Base-by-base conservation (phyloP, 306 rosid species). In the Quercus ilex region DNA sequence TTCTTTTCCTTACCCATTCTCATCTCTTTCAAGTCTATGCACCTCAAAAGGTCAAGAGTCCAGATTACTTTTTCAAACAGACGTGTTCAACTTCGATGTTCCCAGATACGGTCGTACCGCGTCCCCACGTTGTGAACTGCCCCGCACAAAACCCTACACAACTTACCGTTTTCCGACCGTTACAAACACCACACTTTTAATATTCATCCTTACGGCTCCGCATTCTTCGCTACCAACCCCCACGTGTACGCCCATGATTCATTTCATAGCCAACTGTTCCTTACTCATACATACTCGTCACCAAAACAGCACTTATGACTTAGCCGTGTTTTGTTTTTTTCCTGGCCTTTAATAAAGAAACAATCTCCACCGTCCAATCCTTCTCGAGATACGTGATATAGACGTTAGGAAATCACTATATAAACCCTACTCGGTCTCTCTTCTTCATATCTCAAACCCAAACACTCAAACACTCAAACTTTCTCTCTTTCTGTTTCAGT, bases 131-230 rank as follows among this genome's bases (percentile, higher is more conserved):
- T 49, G 17, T 60, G 33, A 12, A 60, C 7, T 10, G 13, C 25
- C 3, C 46, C 46, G 12, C 46, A 41, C 46, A 41, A 8, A 9
- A n/a, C 23, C 26, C 5, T 3, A 21, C 23, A 3, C 49, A 6
- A 19, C 72, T 77, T 56, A 59, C 43, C 35, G 51, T 58, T 62
- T 41, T 49, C 30, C 56, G 78, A 79, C 82, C 82, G 82, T 73
- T 79, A 62, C 43, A 10, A 21, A 19, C 51, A 33, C n/a, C 15
- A 23, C 17, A 11, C 11, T 12, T 19, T 2, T 11, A 49, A 46
- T 15, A 76, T 28, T 49, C 23, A 33, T n/a, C 10, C 46, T 10
- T 4, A 25, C 67, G 19, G 28, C 33, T 13, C 72, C 72, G 25
- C 71, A 65, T 65, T 18, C 2, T 26, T 5, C 41, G 51, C 56